A percentile compares a stretch with the other conserved stretches of the same genome.
These are phyloP conservation scores for Scalesia atractyloides DNA, from an alignment of 129 eudicot genomes.

Conservation along the genomic window DNA sequence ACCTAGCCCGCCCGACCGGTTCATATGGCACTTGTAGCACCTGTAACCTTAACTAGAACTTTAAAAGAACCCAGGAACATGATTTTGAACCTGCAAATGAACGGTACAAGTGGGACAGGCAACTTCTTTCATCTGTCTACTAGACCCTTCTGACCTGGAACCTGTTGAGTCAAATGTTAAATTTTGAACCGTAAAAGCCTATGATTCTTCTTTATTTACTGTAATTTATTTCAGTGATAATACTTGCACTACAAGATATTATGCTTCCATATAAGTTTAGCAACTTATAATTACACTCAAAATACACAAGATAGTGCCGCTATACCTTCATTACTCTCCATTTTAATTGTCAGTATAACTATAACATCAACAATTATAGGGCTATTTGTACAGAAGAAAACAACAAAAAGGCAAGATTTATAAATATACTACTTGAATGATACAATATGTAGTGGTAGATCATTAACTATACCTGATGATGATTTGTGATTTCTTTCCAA, in stretches of 20 bases:
- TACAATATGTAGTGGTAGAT: not conserved
- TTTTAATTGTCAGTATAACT: not conserved
- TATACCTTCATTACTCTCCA: not conserved
- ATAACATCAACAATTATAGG: not conserved
- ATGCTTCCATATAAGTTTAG: not conserved
- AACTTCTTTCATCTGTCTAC: conserved; percentile 88
- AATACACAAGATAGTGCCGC: too few species aligned
- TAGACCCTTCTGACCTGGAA: conserved; percentile 58
- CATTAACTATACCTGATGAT: conserved; percentile 62
- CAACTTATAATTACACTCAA: not conserved
- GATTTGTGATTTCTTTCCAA: conserved; percentile 82
- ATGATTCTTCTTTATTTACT: not conserved
- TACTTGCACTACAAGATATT: not conserved
- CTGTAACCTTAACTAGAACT: conserved; percentile 46
- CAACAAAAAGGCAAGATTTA: not conserved
- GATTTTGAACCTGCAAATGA: conserved; percentile 71
- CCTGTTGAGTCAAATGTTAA: not conserved
- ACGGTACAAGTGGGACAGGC: conserved; percentile 97
- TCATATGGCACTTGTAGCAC: conserved; percentile 40
- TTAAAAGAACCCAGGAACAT: not conserved
- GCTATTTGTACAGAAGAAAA: too few species aligned
- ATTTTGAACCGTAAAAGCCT: not conserved
- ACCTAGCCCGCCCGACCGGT: not conserved
- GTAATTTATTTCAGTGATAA: not conserved
- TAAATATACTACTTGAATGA: conserved; percentile 1